These are phyloP conservation scores for Meyerozyma guilliermondii DNA, from an alignment of 1,139 yeast species.

Conservation along the genomic window DNA sequence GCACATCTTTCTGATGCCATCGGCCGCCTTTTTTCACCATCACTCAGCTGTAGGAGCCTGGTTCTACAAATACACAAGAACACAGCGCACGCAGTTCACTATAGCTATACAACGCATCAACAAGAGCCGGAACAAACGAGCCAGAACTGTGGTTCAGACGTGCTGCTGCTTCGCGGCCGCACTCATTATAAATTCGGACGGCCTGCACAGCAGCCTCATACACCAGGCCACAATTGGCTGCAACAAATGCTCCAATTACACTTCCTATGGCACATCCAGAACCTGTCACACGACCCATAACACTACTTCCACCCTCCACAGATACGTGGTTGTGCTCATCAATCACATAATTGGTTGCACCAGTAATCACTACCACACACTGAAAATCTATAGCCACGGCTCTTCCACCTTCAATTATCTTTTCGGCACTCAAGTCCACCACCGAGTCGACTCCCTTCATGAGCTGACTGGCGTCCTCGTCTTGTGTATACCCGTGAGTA, in stretches of 20 bases:
- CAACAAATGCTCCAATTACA: slow-evolving; percentile 56
- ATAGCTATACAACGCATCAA: slow-evolving; percentile 6
- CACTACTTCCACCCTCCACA: slow-evolving; percentile 55
- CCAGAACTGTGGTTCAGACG: slow-evolving; percentile 6
- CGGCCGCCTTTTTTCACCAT: slow-evolving; percentile 1
- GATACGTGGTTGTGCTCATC: slow-evolving; percentile 12
- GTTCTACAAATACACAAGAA: not conserved
- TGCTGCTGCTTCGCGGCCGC: slow-evolving; percentile 65
- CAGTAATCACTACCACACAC: slow-evolving; percentile 70
- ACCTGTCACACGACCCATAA: slow-evolving; percentile 80
- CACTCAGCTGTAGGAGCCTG: too few species aligned
- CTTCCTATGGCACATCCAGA: slow-evolving; percentile 86
- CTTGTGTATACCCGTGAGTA: slow-evolving; percentile 23
- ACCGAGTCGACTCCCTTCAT: slow-evolving; percentile 79
- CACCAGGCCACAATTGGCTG: slow-evolving; percentile 37
- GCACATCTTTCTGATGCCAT: not conserved
- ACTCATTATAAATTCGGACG: slow-evolving; percentile 55
- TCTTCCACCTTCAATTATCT: slow-evolving; percentile 36
- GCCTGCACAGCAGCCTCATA: slow-evolving; percentile 55
- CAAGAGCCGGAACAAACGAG: slow-evolving; percentile 6
- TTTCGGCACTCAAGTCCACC: slow-evolving; percentile 26
- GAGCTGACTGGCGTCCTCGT: slow-evolving; percentile 31
- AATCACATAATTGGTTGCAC: slow-evolving; percentile 27
- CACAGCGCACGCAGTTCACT: not conserved
- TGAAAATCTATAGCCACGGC: slow-evolving; percentile 52